phyloP scores from a whole-genome alignment of 164 flowering plant genomes.

The Taxillus chinensis region DNA sequence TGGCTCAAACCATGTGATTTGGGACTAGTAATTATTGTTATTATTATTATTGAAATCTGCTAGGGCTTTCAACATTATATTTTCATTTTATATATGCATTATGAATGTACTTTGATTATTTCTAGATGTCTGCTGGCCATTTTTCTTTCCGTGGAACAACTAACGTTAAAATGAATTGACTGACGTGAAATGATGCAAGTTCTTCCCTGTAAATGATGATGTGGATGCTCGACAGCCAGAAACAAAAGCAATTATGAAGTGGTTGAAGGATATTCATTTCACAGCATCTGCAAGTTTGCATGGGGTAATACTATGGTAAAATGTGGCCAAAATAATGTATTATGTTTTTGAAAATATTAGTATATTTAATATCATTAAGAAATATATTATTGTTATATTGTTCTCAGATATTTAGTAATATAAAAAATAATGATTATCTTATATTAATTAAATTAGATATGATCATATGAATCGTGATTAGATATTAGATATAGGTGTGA shows the following conservation, averaged over 20 bases:
- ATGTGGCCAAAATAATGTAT: too few relatives aligned
- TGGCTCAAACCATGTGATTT: too few relatives aligned
- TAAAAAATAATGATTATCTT: too few relatives aligned
- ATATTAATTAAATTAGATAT: too few relatives aligned
- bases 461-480: too few relatives aligned
- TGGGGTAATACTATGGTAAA: slow-evolving; percentile 52
- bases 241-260: slow-evolving; percentile 86
- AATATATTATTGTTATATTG: too few relatives aligned
- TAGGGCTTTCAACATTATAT: not conserved
- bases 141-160: slow-evolving; percentile 3
- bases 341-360: too few relatives aligned
- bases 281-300: slow-evolving; percentile 94
- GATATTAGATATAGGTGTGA: too few relatives aligned
- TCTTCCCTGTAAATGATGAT: slow-evolving; percentile 62
- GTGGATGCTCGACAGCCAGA: slow-evolving; percentile 66
- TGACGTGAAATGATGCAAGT: slow-evolving; percentile 37
- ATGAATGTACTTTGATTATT: not conserved
- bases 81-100: not conserved
- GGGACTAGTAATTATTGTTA: too few relatives aligned
- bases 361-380: too few relatives aligned
- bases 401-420: too few relatives aligned
- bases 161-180: slow-evolving; percentile 4
- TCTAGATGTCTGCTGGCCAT: not conserved
- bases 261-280: slow-evolving; percentile 62
- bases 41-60: not conserved